These are phyloP conservation scores for Tolypocladium amazonense DNA, from an alignment of 2,329 filamentous ascomycete genomes.

Conservation along the genomic window DNA sequence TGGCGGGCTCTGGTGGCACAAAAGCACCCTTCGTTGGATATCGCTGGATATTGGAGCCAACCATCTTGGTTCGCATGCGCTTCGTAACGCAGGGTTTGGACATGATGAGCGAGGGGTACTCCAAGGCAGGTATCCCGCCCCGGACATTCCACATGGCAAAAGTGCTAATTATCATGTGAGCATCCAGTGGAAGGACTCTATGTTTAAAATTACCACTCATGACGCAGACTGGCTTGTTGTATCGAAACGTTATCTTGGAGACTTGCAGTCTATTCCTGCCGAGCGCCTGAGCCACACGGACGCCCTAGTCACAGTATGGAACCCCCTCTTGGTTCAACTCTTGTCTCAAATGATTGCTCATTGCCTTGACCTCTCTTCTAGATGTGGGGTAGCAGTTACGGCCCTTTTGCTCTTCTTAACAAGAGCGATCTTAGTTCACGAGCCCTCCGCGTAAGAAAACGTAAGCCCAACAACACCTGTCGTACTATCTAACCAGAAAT, in stretches of 20 bases:
- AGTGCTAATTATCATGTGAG: background rate
- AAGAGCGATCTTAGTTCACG: background rate
- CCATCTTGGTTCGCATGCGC: background rate
- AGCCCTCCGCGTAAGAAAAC: background rate
- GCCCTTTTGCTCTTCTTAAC: background rate
- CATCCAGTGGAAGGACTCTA: background rate
- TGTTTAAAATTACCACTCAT: background rate
- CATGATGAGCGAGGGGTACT: background rate
- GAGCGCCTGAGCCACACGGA: background rate
- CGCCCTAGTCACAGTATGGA: background rate
- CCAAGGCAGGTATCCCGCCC: background rate
- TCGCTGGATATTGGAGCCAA: background rate
- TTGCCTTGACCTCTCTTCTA: background rate
- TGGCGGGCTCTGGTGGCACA: no score
- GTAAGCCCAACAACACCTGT: rapidly evolving
- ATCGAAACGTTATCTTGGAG: background rate
- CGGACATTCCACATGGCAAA: background rate
- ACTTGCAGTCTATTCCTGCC: background rate
- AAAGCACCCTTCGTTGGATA: background rate
- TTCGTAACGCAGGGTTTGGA: background rate
- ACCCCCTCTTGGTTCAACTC: background rate
- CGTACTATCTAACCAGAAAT: background rate
- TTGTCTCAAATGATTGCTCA: background rate
- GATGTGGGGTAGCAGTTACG: background rate
- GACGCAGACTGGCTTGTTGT: background rate